Conservation (phyloP, 2,329 filamentous ascomycete genomes). For the Hymenoscyphus repandus region DNA sequence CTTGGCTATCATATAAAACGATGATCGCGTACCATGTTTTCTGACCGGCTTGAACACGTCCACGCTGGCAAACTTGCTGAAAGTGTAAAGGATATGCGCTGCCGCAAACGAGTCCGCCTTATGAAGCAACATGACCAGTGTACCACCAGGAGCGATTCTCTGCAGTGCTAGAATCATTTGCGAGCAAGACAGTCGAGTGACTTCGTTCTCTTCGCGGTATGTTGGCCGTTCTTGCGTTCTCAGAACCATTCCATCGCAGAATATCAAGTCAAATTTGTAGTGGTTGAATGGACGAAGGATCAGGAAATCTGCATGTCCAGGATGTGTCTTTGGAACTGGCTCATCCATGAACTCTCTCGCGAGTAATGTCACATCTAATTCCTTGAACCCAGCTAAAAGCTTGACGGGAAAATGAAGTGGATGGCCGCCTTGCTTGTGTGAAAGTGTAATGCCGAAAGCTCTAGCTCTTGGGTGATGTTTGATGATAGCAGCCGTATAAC, state of each 20-base stretch:
- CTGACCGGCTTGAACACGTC: slow-evolving; percentile 23
- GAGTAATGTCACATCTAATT: slow-evolving; percentile 20
- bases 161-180: slow-evolving; percentile 25
- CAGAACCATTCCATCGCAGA: slow-evolving; percentile 26
- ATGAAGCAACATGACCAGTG: slow-evolving; percentile 24
- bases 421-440: slow-evolving; percentile 19
- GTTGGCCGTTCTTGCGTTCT: slow-evolving; percentile 21
- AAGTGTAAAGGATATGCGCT: slow-evolving; percentile 17
- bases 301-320: slow-evolving; percentile 13
- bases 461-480: slow-evolving; percentile 5
- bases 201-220: slow-evolving; percentile 17
- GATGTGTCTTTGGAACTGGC: slow-evolving; percentile 12
- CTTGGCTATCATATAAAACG: slow-evolving; percentile 27
- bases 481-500: slow-evolving; percentile 8
- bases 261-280: slow-evolving; percentile 25
- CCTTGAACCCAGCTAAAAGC: slow-evolving; percentile 4
- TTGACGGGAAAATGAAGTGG: slow-evolving; percentile 11
- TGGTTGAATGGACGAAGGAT: slow-evolving; percentile 14
- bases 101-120: slow-evolving; percentile 20
- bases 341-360: slow-evolving; percentile 15
- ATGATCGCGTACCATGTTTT: slow-evolving; percentile 18
- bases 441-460: slow-evolving; percentile 17
- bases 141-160: slow-evolving; percentile 16
- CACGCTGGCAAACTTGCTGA: slow-evolving; percentile 21
- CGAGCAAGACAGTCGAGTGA: slow-evolving; percentile 14